Percentiles rank a stretch among this genome's conserved stretches.
Evolutionary conservation across 1,139 yeast species (phyloP).

Genomic region (Magnusiomyces suaveolens): DNA sequence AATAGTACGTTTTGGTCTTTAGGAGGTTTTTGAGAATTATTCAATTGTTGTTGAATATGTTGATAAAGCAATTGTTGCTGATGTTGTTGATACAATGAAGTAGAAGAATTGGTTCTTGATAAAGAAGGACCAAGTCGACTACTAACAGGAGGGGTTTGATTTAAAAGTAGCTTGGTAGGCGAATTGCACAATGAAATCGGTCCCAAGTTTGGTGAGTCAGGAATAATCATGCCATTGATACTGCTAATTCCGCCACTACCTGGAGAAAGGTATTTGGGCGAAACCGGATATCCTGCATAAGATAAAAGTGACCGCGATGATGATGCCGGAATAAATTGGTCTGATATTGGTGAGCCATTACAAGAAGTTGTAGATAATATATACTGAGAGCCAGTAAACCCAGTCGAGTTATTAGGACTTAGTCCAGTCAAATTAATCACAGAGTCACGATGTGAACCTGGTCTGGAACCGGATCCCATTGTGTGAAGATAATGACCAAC

Average conservation of each 20-base stretch:
- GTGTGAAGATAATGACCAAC: constrained; percentile 15
- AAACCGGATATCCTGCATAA: neutral
- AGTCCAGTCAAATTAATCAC: constrained; percentile 6
- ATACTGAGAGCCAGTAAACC: neutral
- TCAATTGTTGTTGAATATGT: neutral
- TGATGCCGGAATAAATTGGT: constrained; percentile 8
- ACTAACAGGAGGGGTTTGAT: constrained; percentile 13
- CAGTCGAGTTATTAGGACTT: neutral
- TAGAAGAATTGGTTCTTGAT: neutral
- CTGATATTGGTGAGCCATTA: constrained; percentile 3
- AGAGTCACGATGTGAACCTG: constrained; percentile 11
- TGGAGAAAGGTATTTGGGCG: neutral
- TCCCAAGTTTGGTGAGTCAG: constrained; percentile 13
- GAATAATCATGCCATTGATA: constrained; percentile 6
- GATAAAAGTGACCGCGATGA: constrained; percentile 6
- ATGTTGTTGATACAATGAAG: constrained; percentile 5
- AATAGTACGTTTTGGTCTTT: neutral
- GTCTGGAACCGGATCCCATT: constrained; percentile 1
- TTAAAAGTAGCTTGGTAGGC: constrained; percentile 12
- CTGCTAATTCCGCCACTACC: neutral
- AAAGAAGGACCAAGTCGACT: neutral
- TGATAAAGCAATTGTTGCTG: neutral
- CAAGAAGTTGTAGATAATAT: neutral
- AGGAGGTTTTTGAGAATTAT: neutral
- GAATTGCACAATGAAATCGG: constrained; percentile 14